Evolutionary conservation across 352 stramenopile species (phyloP).

Genomic region (Pythium biforme): DNA sequence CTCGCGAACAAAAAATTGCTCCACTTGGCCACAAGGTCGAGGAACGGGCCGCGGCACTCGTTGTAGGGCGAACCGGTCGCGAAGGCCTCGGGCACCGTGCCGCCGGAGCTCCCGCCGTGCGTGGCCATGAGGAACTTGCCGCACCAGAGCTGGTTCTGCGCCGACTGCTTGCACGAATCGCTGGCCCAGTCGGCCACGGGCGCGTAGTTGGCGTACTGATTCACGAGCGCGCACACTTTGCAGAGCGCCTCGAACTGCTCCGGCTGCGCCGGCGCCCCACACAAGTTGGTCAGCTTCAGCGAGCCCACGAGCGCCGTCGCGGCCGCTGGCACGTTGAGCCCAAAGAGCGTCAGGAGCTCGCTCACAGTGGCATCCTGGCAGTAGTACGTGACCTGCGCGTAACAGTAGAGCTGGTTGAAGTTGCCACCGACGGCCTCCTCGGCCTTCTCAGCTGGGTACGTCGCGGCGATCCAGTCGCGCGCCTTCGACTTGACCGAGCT

Average conservation of each 20-base stretch:
- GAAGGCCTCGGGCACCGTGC: slow-evolving; percentile 31
- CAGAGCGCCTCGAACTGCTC: slow-evolving; percentile 51
- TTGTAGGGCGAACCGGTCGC: slow-evolving; percentile 56
- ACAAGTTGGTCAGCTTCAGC: slow-evolving; percentile 65
- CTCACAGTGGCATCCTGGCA: slow-evolving; percentile 32
- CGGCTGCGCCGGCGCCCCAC: slow-evolving; percentile 35
- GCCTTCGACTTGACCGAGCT: slow-evolving; percentile 57
- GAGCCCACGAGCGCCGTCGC: slow-evolving; percentile 42
- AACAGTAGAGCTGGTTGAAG: slow-evolving; percentile 84
- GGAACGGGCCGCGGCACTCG: slow-evolving; percentile 59
- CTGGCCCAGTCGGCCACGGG: slow-evolving; percentile 68
- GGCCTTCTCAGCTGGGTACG: slow-evolving; percentile 51
- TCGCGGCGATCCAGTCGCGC: slow-evolving; percentile 35
- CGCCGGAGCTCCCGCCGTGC: slow-evolving; percentile 15
- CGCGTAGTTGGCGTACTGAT: slow-evolving; percentile 59
- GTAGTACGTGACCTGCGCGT: slow-evolving; percentile 79
- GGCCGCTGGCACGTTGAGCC: slow-evolving; percentile 18
- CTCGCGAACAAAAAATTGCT: slow-evolving; percentile 55
- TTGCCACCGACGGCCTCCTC: slow-evolving; percentile 50
- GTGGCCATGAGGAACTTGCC: slow-evolving; percentile 50
- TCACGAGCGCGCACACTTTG: slow-evolving; percentile 50
- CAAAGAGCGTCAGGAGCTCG: slow-evolving; percentile 27
- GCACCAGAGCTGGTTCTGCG: slow-evolving; percentile 69
- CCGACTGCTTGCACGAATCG: slow-evolving; percentile 47
- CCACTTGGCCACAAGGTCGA: slow-evolving; percentile 69